These are phyloP conservation scores for Pseudozyma flocculosa DNA, from an alignment of 1,284 basidiomycete genomes.

Conservation along the genomic window DNA sequence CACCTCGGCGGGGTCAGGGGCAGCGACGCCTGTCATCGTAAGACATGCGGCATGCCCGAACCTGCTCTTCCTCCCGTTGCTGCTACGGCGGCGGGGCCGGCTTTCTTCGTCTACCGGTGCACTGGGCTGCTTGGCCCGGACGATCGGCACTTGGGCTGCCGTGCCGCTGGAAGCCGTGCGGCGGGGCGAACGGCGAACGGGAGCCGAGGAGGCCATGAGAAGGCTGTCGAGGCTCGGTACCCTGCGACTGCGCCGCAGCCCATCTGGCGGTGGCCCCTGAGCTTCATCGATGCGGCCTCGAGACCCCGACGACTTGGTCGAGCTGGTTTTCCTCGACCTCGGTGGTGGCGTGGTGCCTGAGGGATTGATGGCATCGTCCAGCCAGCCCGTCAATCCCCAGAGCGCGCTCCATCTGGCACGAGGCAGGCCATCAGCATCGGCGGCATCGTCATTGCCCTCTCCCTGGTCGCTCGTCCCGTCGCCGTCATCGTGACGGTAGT, in stretches of 20 bases:
- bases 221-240: conserved; percentile 27
- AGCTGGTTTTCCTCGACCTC: conserved; percentile 20
- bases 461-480: too few relatives aligned
- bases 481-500: too few relatives aligned
- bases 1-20: too few relatives aligned
- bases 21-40: too few relatives aligned
- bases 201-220: conserved; percentile 16
- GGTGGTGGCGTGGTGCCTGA: conserved; percentile 1
- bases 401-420: conserved; percentile 23
- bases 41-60: too few relatives aligned
- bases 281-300: too few relatives aligned
- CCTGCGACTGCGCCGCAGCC: conserved; percentile 7
- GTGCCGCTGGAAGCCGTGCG: conserved; percentile 12
- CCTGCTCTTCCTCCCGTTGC: too few relatives aligned
- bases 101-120: too few relatives aligned
- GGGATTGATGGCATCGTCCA: conserved; percentile 32
- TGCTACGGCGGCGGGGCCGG: too few relatives aligned
- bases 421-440: conserved; percentile 8
- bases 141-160: too few relatives aligned
- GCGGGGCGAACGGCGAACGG: conserved; percentile 3
- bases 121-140: too few relatives aligned
- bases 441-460: conserved; percentile 22
- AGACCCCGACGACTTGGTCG: conserved; percentile 4
- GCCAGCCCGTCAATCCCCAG: conserved; percentile 32
- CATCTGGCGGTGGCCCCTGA: too few relatives aligned